Evolutionary conservation across 805 yeast genomes (phyloP).

Genomic region (Myxozyma mucilagina): DNA sequence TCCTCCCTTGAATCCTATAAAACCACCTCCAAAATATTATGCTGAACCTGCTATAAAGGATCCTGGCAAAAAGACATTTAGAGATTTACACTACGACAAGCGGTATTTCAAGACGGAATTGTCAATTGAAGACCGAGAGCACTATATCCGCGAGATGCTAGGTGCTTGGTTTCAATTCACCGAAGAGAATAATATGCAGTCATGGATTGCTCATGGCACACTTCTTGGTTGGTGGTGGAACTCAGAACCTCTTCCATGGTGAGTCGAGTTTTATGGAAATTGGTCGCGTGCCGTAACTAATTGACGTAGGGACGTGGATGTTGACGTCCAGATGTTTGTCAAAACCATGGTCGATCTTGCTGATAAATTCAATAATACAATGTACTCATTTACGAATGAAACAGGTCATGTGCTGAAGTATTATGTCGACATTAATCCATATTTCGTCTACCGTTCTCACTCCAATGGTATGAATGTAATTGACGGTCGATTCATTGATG

Average conservation of each 20-base stretch:
- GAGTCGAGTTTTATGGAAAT: not conserved
- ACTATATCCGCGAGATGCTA: slow-evolving; percentile 50
- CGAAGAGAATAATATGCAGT: slow-evolving; percentile 45
- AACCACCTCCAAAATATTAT: slow-evolving; percentile 29
- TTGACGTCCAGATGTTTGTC: slow-evolving; percentile 55
- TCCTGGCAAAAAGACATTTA: slow-evolving; percentile 6
- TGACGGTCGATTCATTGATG: slow-evolving; percentile 62
- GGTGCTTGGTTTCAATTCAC: slow-evolving; percentile 51
- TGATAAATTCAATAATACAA: slow-evolving; percentile 49
- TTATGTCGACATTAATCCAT: slow-evolving; percentile 51
- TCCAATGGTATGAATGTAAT: slow-evolving; percentile 53
- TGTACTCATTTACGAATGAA: slow-evolving; percentile 55
- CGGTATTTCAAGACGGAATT: slow-evolving; percentile 56
- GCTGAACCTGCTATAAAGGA: slow-evolving; percentile 24
- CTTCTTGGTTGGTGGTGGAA: slow-evolving; percentile 53
- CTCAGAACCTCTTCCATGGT: slow-evolving; percentile 55
- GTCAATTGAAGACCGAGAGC: slow-evolving; percentile 44
- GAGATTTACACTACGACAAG: slow-evolving; percentile 58
- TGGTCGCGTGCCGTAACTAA: not conserved
- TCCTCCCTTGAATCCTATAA: slow-evolving; percentile 14
- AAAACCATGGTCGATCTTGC: slow-evolving; percentile 50
- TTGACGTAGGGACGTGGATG: slow-evolving; percentile 44
- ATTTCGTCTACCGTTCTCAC: slow-evolving; percentile 51
- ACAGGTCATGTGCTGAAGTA: slow-evolving; percentile 58
- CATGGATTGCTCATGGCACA: slow-evolving; percentile 55